phyloP scores from a whole-genome alignment of 176 grass and related monocot genomes.

The maize (Zea mays) region DNA sequence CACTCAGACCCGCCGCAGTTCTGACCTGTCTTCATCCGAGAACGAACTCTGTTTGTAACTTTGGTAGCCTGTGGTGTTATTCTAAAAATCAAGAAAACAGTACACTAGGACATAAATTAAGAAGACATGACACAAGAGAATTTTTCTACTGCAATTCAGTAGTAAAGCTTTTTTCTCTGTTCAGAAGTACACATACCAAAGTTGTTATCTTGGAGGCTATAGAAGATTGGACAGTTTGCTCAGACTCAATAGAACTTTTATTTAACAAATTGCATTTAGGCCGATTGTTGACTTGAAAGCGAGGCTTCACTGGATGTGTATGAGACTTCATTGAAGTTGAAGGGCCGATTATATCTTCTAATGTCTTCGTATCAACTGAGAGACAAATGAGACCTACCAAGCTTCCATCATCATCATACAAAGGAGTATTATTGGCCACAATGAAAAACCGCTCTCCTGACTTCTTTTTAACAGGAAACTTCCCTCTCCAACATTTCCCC shows the following conservation, averaged over 20 bases:
- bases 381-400: constrained; percentile 83
- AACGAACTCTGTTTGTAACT: constrained; percentile 77
- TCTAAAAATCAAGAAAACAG: constrained; percentile 46
- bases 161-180: constrained; percentile 25
- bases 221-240: constrained; percentile 54
- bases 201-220: constrained; percentile 69
- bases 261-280: constrained; percentile 18
- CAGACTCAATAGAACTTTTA: constrained; percentile 35
- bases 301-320: constrained; percentile 20
- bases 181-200: constrained; percentile 57
- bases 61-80: constrained; percentile 73
- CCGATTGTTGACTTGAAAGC: constrained; percentile 25
- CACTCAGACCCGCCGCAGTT: constrained; percentile 23
- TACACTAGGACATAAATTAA: constrained; percentile 40
- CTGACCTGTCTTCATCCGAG: constrained; percentile 43
- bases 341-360: constrained; percentile 50
- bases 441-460: constrained; percentile 65
- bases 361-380: constrained; percentile 55
- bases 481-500: constrained; percentile 86
- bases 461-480: constrained; percentile 78
- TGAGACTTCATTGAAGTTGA: constrained; percentile 28
- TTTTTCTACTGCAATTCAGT: constrained; percentile 9
- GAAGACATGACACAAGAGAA: constrained; percentile 28
- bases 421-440: constrained; percentile 66
- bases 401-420: constrained; percentile 80